phyloP scores from a whole-genome alignment of 225 moss, liverwort and hornwort species.

The Polytrichum formosum region DNA sequence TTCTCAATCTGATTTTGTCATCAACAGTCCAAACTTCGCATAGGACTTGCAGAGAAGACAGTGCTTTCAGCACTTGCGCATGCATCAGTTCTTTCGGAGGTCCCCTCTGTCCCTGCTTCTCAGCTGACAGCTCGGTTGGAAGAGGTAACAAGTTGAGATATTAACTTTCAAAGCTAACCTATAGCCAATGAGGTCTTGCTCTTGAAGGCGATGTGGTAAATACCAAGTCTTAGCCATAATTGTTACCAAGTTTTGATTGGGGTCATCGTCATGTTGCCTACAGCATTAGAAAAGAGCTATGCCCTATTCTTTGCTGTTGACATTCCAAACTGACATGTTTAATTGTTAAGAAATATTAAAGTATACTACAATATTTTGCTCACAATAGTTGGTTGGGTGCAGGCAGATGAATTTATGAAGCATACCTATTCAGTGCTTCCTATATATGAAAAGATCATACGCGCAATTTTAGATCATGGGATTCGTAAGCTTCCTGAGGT shows the following conservation, averaged over 20 bases:
- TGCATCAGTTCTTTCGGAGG: conserved; percentile 79
- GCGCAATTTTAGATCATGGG: conserved; percentile 56
- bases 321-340: too few species aligned
- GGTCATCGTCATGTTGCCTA: too few species aligned
- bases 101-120: conserved; percentile 73
- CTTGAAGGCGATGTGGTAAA: too few species aligned
- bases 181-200: too few species aligned
- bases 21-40: conserved; percentile 82
- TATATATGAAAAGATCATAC: conserved; percentile 79
- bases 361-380: neutral
- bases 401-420: conserved; percentile 87
- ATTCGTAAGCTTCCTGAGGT: conserved; percentile 73
- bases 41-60: conserved; percentile 90
- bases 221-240: too few species aligned
- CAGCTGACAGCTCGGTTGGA: conserved; percentile 75
- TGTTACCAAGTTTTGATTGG: too few species aligned
- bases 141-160: conserved; percentile 42
- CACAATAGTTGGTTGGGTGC: conserved; percentile 16
- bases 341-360: too few species aligned
- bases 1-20: neutral
- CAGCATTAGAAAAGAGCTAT: too few species aligned
- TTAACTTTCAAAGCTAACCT: too few species aligned
- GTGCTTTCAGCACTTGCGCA: conserved; percentile 84
- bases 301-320: too few species aligned
- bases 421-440: conserved; percentile 86